These are phyloP conservation scores for Gossypium turneri DNA, from an alignment of 345 rosid species.

Conservation along the genomic window DNA sequence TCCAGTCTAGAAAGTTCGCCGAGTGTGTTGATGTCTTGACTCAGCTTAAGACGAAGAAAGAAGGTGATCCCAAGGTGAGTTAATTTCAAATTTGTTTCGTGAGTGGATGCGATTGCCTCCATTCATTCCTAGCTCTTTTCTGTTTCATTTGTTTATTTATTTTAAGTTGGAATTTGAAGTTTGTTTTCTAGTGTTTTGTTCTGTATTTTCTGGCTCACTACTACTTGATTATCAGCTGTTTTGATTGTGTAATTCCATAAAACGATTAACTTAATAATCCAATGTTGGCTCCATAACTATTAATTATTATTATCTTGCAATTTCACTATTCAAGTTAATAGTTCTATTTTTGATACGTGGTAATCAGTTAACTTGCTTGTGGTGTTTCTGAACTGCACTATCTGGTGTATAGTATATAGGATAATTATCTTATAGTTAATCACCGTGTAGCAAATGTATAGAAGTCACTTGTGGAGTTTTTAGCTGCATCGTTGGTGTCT, in stretches of 20 bases:
- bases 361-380: background rate
- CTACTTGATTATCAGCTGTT: background rate
- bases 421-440: too few species aligned
- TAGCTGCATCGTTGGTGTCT: too few species aligned
- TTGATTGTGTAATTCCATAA: too few species aligned
- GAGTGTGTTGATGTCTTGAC: constrained; percentile 66
- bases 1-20: constrained; percentile 61
- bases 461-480: too few species aligned
- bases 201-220: background rate
- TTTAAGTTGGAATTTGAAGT: background rate
- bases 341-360: background rate
- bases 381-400: too few species aligned
- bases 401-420: too few species aligned
- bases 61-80: constrained; percentile 68
- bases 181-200: background rate
- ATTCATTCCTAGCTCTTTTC: background rate
- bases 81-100: background rate
- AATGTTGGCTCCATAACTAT: background rate
- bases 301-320: background rate
- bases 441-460: too few species aligned
- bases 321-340: background rate
- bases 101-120: background rate
- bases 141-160: background rate
- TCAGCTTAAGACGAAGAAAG: constrained; percentile 39
- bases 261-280: background rate